Percentiles rank a stretch among this genome's conserved stretches.
Evolutionary conservation across 2,329 filamentous ascomycete genomes (phyloP).

Genomic region (Stachybotrys chartarum): DNA sequence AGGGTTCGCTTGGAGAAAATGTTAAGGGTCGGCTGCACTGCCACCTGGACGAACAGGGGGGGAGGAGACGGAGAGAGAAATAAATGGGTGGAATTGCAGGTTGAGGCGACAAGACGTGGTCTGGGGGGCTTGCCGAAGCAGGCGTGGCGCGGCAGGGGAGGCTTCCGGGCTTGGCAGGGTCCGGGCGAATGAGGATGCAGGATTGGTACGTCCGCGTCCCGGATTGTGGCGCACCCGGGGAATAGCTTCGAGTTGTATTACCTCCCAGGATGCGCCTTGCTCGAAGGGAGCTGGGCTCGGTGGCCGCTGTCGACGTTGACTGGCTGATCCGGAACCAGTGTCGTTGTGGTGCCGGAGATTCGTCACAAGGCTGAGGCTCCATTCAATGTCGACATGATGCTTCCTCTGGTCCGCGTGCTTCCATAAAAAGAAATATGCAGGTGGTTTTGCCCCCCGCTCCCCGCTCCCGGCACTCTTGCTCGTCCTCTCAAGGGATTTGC

Average conservation of each 20-base stretch:
- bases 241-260: background rate
- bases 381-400: background rate
- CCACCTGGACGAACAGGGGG: background rate
- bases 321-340: background rate
- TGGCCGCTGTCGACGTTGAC: background rate
- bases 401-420: background rate
- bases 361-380: background rate
- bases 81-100: background rate
- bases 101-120: background rate
- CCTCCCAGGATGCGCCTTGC: background rate
- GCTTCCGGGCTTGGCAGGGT: background rate
- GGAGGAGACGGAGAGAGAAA: background rate
- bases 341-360: background rate
- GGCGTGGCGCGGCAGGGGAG: background rate
- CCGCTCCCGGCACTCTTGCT: too few relatives aligned
- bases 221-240: background rate
- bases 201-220: background rate
- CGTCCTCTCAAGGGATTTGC: too few relatives aligned
- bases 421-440: background rate
- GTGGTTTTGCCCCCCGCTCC: background rate
- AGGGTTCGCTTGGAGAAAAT: background rate
- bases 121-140: background rate
- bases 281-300: background rate
- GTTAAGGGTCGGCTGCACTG: background rate
- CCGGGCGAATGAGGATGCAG: background rate